These are phyloP conservation scores for Pulveroboletus frians DNA, from an alignment of 768 basidiomycete species.

Conservation along the genomic window DNA sequence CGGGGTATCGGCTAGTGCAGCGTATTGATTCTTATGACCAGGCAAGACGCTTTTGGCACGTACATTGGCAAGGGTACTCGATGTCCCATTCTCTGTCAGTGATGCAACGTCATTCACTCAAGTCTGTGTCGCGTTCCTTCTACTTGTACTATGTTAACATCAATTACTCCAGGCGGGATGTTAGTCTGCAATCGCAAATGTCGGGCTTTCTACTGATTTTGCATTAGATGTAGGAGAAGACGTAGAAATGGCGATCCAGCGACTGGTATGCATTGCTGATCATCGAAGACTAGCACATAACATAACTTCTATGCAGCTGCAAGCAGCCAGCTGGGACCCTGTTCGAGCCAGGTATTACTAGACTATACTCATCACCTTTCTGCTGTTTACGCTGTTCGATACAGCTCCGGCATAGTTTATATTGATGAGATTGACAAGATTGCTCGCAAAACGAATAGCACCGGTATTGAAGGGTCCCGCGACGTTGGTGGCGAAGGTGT, in stretches of 20 bases:
- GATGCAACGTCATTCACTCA: constrained; percentile 95
- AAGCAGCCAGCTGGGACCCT: constrained; percentile 89
- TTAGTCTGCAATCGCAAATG: constrained; percentile 33
- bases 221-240: constrained; percentile 88
- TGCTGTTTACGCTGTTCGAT: constrained; percentile 5
- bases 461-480: constrained; percentile 63
- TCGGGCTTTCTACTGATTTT: constrained; percentile 3
- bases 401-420: constrained; percentile 88
- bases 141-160: constrained; percentile 3
- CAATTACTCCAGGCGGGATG: constrained; percentile 56
- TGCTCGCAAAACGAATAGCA: constrained; percentile 50
- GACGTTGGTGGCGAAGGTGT: constrained; percentile 97
- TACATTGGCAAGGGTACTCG: constrained; percentile 84
- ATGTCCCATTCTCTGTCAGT: constrained; percentile 91
- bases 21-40: constrained; percentile 19
- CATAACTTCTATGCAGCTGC: constrained; percentile 47
- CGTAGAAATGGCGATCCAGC: constrained; percentile 85
- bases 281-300: background rate
- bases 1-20: constrained; percentile 10
- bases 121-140: constrained; percentile 35
- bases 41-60: constrained; percentile 90
- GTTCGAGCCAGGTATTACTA: constrained; percentile 64
- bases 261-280: constrained; percentile 49
- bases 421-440: constrained; percentile 97
- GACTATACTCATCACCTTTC: background rate